Base-by-base conservation (phyloP, 2,329 filamentous ascomycete genomes). In the Exophiala dermatitidis region DNA sequence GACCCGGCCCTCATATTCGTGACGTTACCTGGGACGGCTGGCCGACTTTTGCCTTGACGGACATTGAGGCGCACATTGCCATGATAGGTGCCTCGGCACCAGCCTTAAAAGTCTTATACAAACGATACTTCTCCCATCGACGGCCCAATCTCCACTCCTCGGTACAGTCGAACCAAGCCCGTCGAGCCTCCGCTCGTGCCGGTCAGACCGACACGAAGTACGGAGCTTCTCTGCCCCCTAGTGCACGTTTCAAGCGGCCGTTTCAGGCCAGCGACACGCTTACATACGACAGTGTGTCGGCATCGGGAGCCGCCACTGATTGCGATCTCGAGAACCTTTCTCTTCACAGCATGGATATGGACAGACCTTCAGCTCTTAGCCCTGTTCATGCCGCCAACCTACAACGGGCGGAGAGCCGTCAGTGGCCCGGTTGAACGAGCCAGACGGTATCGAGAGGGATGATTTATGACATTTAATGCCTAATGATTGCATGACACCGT, bases 71-170 rank as follows among this genome's bases (percentile, higher is more conserved):
- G 9, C 52, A 60, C 37, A 50, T 60, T 19, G 58, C 58, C 26
- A 58, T 60, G 12, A 56, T 60, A 19, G 53, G 49, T 19, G 58
- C 58, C 34, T 58, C 54, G 9, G 32, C 48, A n/a, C 55, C 58
- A 4, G 55, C 58, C 6, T 26, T 60, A 5, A 57, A 55, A 38
- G 43, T 38, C 1, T 45, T 60, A 9, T 42, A 58, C 42, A 38
- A 52, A 40, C 41, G 43, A 9, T 46, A 26, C 7, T 36, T 36
- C 32, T 28, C 12, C n/a, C 30, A 8, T 19, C 28, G 31, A 34
- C 28, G 28, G 9, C 5, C 19, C 29, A 19, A 32, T 28, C 43
- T 6, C 10, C 12, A 34, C 31, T 9, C 12, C 4, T 46, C 12
- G 5, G n/a, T 28, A n/a, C 32, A 5, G 19, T 36, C 30, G 19